phyloP scores from a whole-genome alignment of 2,329 filamentous ascomycete species.

The Monosporascus sp. region DNA sequence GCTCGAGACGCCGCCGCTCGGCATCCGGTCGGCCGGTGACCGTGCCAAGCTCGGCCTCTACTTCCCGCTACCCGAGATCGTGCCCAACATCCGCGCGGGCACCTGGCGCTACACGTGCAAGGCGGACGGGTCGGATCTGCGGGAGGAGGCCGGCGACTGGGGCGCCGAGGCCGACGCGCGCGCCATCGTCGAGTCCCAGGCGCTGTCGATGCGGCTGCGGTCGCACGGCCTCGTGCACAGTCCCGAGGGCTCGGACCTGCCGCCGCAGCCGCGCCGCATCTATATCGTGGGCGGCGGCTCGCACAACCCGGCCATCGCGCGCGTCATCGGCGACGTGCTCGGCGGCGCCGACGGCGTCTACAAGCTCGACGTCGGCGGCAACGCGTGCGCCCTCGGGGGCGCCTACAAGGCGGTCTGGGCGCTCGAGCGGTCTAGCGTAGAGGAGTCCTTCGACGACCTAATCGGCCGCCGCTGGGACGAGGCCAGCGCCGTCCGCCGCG shows the following conservation, averaged over 20 bases:
- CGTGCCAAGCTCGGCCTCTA: constrained; percentile 85
- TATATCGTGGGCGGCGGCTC: constrained; percentile 94
- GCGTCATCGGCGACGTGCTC: constrained; percentile 79
- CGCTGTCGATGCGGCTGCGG: constrained; percentile 83
- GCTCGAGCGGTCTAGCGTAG: constrained; percentile 55
- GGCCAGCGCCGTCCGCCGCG: constrained; percentile 72
- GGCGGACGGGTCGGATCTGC: constrained; percentile 48
- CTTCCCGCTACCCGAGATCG: constrained; percentile 92
- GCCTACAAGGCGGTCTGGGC: constrained; percentile 98
- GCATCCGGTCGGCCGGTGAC: constrained; percentile 40
- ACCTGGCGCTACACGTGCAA: constrained; percentile 75
- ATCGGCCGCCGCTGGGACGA: constrained; percentile 83
- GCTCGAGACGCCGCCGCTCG: constrained; percentile 63
- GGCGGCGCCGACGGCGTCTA: constrained; percentile 88
- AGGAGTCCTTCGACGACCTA: constrained; percentile 81
- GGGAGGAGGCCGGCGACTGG: constrained; percentile 41
- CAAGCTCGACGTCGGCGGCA: constrained; percentile 88
- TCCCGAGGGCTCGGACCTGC: constrained; percentile 46
- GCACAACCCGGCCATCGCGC: constrained; percentile 81
- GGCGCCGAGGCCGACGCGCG: constrained; percentile 68
- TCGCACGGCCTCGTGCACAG: constrained; percentile 67
- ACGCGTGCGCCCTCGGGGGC: constrained; percentile 88
- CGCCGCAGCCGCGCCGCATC: constrained; percentile 79
- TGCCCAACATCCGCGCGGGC: constrained; percentile 81
- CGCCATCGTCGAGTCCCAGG: constrained; percentile 88